Evolutionary conservation across 176 grass and related monocot genomes (phyloP), one percentile per base, ranked within the genome.

Genomic region (Carex myosuroides): DNA sequence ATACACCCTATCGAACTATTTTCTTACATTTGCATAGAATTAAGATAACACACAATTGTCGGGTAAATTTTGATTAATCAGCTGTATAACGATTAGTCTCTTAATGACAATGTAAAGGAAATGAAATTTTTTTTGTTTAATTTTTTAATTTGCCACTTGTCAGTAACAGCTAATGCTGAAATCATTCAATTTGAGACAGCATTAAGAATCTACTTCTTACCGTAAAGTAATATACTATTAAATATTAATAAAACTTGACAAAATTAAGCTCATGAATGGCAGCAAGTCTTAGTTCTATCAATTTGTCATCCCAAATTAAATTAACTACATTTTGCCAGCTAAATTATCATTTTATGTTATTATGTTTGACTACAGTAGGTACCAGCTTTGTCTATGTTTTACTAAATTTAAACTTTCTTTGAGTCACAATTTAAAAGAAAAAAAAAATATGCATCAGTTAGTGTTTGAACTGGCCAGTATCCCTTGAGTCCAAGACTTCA

Each of bases 401-500:
- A 53, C 22, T 76, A 52, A 13, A 22, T 73, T 73, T 20, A 52
- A 48, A 22, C 41, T 52, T 73, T 73, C 70, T 73, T 48, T 52
- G 10, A 22, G 37, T 72, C 41, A 73, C 22, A 76, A 39, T 39
- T 39, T 39, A 39, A 39, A 39, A 39, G 37, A 39, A 39, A 35
- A 35, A 35, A 35, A 35, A 35, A 35, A 35, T 75, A 76, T 30
- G 13, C 46, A 56, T 77, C 72, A 56, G 30, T 56, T 77, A 56
- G 11, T 2, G 24, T 77, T 77, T 77, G 46, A 56, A 76, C 71
- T 76, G 44, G 84, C 72, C 17, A 95, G 88, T 61, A 90, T 91
- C 16, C 86, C 91, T 46, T 89, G 86, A 4, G 88, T 95, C 73
- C 94, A 98, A 73, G 85, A 91, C 77, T 70, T 98, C 39, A 95